These are phyloP conservation scores for Globisporangium cystogenes DNA, from an alignment of 352 stramenopile genomes.

Conservation along the genomic window DNA sequence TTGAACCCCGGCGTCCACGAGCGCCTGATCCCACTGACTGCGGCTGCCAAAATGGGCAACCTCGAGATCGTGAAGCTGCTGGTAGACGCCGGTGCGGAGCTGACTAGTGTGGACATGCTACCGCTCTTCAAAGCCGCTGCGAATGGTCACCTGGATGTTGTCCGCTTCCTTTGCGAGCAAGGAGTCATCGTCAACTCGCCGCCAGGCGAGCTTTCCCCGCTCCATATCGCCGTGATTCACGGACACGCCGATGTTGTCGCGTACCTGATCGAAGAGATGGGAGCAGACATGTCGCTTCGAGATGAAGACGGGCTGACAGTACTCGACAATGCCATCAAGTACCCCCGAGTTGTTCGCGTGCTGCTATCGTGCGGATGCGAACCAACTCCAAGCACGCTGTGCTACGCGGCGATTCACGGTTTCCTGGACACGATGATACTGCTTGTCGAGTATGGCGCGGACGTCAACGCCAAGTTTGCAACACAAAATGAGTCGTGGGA, in stretches of 20 bases:
- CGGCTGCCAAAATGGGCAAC: background rate
- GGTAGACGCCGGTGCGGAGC: background rate
- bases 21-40: background rate
- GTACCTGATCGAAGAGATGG: background rate
- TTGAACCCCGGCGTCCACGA: background rate
- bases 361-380: background rate
- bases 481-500: background rate
- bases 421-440: background rate
- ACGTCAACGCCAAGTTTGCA: background rate
- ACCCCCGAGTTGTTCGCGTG: background rate
- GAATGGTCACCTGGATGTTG: background rate
- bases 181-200: background rate
- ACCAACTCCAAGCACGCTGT: background rate
- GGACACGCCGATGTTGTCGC: too few species aligned
- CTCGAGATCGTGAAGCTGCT: background rate
- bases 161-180: background rate
- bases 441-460: background rate
- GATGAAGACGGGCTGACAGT: background rate
- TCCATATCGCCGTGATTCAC: too few species aligned
- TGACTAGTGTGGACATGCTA: too few species aligned
- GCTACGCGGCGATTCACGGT: background rate
- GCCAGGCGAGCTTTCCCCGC: background rate
- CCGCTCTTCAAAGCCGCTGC: background rate
- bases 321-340: background rate
- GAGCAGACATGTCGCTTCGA: background rate